Evolutionary conservation across 2,329 filamentous ascomycete species (phyloP).

Genomic region (Claviceps pazoutovae): DNA sequence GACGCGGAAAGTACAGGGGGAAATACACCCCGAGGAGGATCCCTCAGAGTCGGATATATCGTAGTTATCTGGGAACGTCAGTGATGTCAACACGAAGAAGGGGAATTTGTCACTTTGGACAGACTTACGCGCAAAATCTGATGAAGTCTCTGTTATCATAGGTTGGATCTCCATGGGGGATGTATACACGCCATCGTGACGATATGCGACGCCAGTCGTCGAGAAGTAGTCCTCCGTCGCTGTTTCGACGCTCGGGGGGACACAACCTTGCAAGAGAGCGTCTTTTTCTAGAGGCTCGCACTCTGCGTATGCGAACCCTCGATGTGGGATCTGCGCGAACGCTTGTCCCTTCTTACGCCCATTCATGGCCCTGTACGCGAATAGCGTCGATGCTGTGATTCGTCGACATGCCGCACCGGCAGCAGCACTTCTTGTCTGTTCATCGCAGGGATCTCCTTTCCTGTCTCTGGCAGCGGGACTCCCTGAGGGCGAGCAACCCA

Average conservation of each 20-base stretch:
- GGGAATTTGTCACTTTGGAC: background rate
- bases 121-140: background rate
- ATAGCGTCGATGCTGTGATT: slow-evolving; percentile 14
- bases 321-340: too few species aligned
- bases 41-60: slow-evolving; percentile 29
- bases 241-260: background rate
- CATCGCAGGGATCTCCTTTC: background rate
- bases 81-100: background rate
- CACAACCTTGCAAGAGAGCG: background rate
- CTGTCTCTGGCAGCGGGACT: background rate
- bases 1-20: slow-evolving; percentile 26
- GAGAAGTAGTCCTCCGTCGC: background rate
- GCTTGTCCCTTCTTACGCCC: background rate
- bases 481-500: background rate
- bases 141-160: too few species aligned
- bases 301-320: background rate
- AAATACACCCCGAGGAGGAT: slow-evolving; percentile 22
- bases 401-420: slow-evolving; percentile 8
- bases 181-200: background rate
- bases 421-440: background rate
- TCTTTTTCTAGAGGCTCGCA: background rate
- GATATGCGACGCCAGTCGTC: background rate
- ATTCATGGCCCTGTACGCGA: slow-evolving; percentile 20
- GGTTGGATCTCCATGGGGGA: background rate
- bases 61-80: slow-evolving; percentile 5